A percentile compares a stretch with the other conserved stretches of the same genome.
Conservation (phyloP, 2,329 filamentous ascomycete genomes). For the Pezicula neosporulosa region DNA sequence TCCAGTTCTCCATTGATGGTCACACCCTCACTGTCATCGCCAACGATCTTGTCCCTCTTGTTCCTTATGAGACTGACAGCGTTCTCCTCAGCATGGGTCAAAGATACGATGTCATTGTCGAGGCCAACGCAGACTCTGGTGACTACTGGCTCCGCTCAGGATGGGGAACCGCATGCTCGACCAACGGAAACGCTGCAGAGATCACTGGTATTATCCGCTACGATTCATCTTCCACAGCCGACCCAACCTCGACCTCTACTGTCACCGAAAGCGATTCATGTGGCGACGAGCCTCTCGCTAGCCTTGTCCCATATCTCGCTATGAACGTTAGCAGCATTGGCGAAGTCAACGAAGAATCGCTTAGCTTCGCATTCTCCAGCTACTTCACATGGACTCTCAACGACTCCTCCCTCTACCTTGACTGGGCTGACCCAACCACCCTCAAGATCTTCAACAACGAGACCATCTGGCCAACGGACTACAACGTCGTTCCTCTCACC, state of each 20-base stretch:
- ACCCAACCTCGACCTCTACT: constrained; percentile 23
- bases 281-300: constrained; percentile 24
- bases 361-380: constrained; percentile 14
- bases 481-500: constrained; percentile 17
- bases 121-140: constrained; percentile 50
- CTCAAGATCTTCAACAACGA: constrained; percentile 28
- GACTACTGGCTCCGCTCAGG: constrained; percentile 53
- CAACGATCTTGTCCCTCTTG: constrained; percentile 55
- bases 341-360: constrained; percentile 8
- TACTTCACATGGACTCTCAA: constrained; percentile 48
- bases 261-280: constrained; percentile 18
- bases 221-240: constrained; percentile 28
- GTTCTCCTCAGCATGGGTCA: constrained; percentile 57
- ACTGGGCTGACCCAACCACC: constrained; percentile 45
- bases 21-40: constrained; percentile 56
- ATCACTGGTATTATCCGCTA: constrained; percentile 38
- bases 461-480: constrained; percentile 22
- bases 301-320: constrained; percentile 23
- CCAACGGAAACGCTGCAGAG: constrained; percentile 50
- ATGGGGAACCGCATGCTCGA: constrained; percentile 47
- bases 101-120: constrained; percentile 41
- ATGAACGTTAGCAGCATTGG: constrained; percentile 18
- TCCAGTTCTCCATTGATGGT: constrained; percentile 49
- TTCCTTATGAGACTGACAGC: constrained; percentile 46
- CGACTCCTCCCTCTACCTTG: constrained; percentile 39